Evolutionary conservation across 768 basidiomycete species (phyloP), one percentile per base, ranked within the genome.

Genomic region (Pleurotus tuber-regium): DNA sequence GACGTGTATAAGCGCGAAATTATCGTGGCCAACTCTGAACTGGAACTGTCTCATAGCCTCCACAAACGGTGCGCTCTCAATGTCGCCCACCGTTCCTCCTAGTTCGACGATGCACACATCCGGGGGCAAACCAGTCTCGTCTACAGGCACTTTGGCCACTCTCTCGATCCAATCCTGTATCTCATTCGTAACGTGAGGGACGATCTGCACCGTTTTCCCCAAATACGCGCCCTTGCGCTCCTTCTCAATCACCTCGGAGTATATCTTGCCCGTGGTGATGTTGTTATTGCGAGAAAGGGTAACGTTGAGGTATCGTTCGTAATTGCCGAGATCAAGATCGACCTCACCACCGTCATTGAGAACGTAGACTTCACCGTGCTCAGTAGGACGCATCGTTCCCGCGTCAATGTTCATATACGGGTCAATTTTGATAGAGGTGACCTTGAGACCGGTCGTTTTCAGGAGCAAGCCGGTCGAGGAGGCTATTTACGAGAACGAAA

Each of bases 321-420:
- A 99, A 71, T 99, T 99, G 53, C 96, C 96, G 48, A 99, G 71
- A 73, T 99, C 96, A 29, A 99, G 76, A 69, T 99, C 96, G 55
- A 97, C 97, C 70, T 99, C 96, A 36, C 96, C 96, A 18, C 96
- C 96, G 56, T 99, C 96, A 68, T 99, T 98, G 58, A 99, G 74
- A 38, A 98, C 96, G 63, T 97, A 98, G 4, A 98, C 96, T 74
- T 98, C 96, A 92, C 95, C 96, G 66, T 99, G 96, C 69, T 99
- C 96, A 12, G 94, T 96, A 11, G 96, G 96, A 43, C 92, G 79
- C 96, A 99, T 99, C 16, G 96, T 98, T 29, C 96, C 96, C 19
- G 96, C 96, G 78, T 99, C 96, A 61, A 99, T 98, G 73, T 99
- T 99, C 96, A 99, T 98, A 61, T 99, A 99, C 11, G 96, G 96